Conservation (phyloP, 108 stramenopile genomes). For the Bacterosira constricta region DNA sequence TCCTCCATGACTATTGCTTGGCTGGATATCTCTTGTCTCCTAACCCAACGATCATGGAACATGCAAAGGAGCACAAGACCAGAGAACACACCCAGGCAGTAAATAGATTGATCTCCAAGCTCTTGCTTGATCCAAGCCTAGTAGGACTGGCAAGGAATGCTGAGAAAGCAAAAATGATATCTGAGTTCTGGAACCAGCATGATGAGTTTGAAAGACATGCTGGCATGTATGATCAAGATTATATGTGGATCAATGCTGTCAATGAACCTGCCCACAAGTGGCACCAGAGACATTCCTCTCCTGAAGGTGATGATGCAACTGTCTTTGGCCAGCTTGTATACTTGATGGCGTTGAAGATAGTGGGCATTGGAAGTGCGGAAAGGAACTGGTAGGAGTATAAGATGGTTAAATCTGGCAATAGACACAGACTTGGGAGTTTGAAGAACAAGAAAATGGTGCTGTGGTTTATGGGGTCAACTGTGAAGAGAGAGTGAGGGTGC, state of each 20-base stretch:
- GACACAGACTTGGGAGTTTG: neutral
- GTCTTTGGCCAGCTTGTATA: too few species aligned
- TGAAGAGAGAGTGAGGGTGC: neutral
- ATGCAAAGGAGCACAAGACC: neutral
- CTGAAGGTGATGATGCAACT: neutral
- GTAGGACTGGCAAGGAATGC: neutral
- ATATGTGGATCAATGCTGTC: constrained; percentile 14
- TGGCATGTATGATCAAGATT: neutral
- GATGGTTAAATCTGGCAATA: too few species aligned
- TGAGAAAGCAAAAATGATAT: neutral
- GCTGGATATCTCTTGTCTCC: constrained; percentile 12
- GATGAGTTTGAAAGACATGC: constrained; percentile 1
- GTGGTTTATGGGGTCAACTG: neutral
- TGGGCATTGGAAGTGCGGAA: neutral
- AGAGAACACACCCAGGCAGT: neutral
- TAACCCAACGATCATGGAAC: constrained; percentile 4
- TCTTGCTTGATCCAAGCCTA: neutral
- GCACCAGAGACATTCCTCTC: too few species aligned
- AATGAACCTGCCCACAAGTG: too few species aligned
- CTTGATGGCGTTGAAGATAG: neutral
- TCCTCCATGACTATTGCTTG: constrained; percentile 8
- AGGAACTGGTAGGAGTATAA: neutral
- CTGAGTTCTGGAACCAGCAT: neutral
- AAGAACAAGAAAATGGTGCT: too few species aligned
- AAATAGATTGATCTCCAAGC: constrained; percentile 8